These are phyloP conservation scores for Afroboletus lepidellus DNA, from an alignment of 1,284 basidiomycete genomes.

Conservation along the genomic window DNA sequence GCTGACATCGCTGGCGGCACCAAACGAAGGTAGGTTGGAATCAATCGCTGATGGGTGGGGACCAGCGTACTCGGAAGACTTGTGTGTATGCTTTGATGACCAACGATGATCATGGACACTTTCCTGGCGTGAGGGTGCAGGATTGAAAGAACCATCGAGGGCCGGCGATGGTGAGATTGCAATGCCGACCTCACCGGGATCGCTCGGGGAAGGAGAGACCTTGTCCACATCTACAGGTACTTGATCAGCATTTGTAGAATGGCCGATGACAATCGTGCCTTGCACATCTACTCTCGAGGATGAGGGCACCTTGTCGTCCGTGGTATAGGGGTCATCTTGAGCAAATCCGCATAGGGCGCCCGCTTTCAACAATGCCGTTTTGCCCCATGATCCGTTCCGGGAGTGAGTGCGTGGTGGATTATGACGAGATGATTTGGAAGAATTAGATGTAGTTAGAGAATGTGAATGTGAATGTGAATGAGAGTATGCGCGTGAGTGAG, in stretches of 20 bases:
- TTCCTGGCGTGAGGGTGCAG: slow-evolving; percentile 30
- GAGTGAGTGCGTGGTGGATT: slow-evolving; percentile 45
- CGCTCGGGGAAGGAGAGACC: slow-evolving; percentile 22
- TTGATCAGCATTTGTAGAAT: slow-evolving; percentile 33
- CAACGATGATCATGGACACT: slow-evolving; percentile 6
- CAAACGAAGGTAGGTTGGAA: slow-evolving; percentile 21
- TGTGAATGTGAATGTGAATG: slow-evolving; percentile 47
- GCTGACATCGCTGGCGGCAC: slow-evolving; percentile 37
- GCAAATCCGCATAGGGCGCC: slow-evolving; percentile 37
- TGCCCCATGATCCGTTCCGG: slow-evolving; percentile 60
- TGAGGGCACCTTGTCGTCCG: slow-evolving; percentile 32
- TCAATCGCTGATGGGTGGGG: slow-evolving; percentile 40
- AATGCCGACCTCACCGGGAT: slow-evolving; percentile 51
- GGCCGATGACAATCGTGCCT: slow-evolving; percentile 40
- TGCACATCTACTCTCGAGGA: slow-evolving; percentile 39
- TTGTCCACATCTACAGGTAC: slow-evolving; percentile 24
- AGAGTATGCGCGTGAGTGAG: slow-evolving; percentile 35
- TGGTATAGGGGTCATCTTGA: slow-evolving; percentile 24
- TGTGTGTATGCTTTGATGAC: slow-evolving; percentile 17
- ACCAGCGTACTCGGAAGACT: slow-evolving; percentile 46
- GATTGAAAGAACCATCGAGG: slow-evolving; percentile 35
- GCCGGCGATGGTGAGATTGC: slow-evolving; percentile 63
- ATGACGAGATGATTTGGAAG: slow-evolving; percentile 43
- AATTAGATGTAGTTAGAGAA: slow-evolving; percentile 43
- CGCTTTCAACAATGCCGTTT: slow-evolving; percentile 53